phyloP scores from a whole-genome alignment of 2,329 filamentous ascomycete species.

The Geosmithia morbida region DNA sequence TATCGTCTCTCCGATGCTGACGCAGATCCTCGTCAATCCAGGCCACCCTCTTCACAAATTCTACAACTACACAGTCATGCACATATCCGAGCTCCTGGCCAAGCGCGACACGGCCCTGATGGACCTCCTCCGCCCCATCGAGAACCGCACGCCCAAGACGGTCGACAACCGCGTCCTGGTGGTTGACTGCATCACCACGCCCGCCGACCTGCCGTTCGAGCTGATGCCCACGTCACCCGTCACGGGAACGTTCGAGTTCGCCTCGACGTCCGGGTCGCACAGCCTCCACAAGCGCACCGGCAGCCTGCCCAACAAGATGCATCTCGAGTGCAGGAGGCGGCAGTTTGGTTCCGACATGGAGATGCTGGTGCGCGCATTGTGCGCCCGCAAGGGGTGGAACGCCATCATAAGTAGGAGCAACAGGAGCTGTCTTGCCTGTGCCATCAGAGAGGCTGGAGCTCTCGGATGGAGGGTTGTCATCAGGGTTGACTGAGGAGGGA shows the following conservation, averaged over 20 bases:
- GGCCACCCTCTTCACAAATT: constrained; percentile 50
- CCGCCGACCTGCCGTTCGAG: constrained; percentile 23
- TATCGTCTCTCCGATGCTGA: too few species aligned
- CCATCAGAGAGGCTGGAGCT: constrained; percentile 59
- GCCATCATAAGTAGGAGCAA: constrained; percentile 54
- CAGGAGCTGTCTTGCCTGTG: constrained; percentile 59
- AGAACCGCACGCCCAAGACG: constrained; percentile 1
- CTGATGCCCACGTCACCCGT: constrained; percentile 29
- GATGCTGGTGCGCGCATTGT: constrained; percentile 57
- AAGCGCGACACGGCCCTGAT: constrained; percentile 29
- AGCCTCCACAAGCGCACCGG: constrained; percentile 16
- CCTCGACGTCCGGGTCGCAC: constrained; percentile 10
- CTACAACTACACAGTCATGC: constrained; percentile 44
- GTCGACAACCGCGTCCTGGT: constrained; percentile 31
- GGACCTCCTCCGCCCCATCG: constrained; percentile 24
- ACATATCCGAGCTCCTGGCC: constrained; percentile 40
- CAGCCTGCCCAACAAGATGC: constrained; percentile 34
- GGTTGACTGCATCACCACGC: constrained; percentile 48
- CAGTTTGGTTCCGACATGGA: constrained; percentile 53
- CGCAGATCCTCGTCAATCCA: too few species aligned
- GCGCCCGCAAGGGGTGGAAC: constrained; percentile 60
- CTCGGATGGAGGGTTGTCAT: constrained; percentile 56
- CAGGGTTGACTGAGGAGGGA: constrained; percentile 30
- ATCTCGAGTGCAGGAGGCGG: constrained; percentile 38
- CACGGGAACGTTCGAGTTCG: constrained; percentile 12